These are phyloP conservation scores for Hypoxylon lenormandii DNA, from an alignment of 495 filamentous ascomycete genomes.

Conservation along the genomic window DNA sequence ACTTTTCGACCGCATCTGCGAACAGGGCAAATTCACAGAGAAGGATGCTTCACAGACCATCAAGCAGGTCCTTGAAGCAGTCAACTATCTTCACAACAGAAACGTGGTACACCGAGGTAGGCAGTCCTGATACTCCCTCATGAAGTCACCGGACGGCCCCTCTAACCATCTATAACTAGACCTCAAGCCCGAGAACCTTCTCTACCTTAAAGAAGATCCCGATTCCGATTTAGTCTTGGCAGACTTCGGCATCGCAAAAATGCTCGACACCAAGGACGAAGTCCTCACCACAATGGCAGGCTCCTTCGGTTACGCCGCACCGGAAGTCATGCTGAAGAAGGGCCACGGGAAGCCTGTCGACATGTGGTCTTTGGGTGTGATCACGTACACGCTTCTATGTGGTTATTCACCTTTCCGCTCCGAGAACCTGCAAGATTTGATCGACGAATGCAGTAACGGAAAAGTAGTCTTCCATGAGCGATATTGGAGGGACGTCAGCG, in stretches of 20 bases:
- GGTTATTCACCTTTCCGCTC: constrained; percentile 98
- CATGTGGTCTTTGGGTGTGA: constrained; percentile 99
- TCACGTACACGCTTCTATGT: constrained; percentile 99
- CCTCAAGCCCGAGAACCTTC: constrained; percentile 96
- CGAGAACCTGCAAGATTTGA: constrained; percentile 90
- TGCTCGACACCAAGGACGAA: constrained; percentile 88
- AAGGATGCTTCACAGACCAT: constrained; percentile 98
- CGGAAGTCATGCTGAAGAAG: constrained; percentile 97
- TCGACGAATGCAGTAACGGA: constrained; percentile 92
- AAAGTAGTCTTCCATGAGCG: constrained; percentile 96
- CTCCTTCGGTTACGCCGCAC: constrained; percentile 97
- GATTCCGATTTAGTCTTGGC: constrained; percentile 90
- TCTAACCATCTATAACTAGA: constrained; percentile 65
- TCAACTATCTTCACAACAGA: constrained; percentile 92
- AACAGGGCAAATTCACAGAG: constrained; percentile 98
- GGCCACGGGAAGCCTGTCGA: constrained; percentile 99
- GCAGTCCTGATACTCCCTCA: constrained; percentile 28
- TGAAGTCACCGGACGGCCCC: background rate
- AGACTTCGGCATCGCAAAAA: constrained; percentile 99
- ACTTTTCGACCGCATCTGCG: constrained; percentile 97
- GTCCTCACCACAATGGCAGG: constrained; percentile 98
- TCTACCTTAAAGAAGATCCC: constrained; percentile 83
- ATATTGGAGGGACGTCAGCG: constrained; percentile 97
- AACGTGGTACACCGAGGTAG: constrained; percentile 96
- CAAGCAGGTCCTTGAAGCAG: constrained; percentile 91